Base-by-base conservation (phyloP, 148 eudicot species). In the Polygonum maritimum region DNA sequence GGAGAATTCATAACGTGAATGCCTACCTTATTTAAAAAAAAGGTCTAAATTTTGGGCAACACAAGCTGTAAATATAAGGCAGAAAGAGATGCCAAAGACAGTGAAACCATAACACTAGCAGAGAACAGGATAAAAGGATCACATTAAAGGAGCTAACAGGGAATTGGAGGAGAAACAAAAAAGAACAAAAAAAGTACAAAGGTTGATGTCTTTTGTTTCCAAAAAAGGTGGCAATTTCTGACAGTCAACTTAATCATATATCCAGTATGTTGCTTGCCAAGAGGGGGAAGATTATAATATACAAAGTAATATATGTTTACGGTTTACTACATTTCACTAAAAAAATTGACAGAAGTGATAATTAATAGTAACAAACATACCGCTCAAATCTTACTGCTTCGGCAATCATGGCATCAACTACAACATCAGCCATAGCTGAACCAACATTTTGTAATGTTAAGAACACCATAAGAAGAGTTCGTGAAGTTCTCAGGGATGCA, bases 401-500 rank as follows among this genome's bases (percentile, higher is more conserved):
- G 35, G 98, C 98, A 65, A 94, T 90, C 98, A 94, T 92, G 44
- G 98, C 98, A 86, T 94, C 98, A 79, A 91, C 90, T 76, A 92
- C 98, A 47, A 94, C 98, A 87, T 94, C 98, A 67, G 98, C 92
- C 98, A 94, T 92, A 63, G 98, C 98, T 80, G 98, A 92, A 67
- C 98, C 98, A 73, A 92, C 76, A 70, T 94, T 94, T 79, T 94
- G 98, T 79, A 90, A 65, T 41, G 93, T 87, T 78, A 94, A 85
- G 71, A 89, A 85, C 72, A 94, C 78, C 88, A 86, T 86, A 74
- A 94, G 80, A 8, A 86, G 85, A 80, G 84, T 71, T 72, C 44
- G 86, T 16, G 88, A 88, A 77, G 81, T 83, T 79, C 97, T 89
- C 77, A 88, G 78, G 75, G 86, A 81, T 69, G 78, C 80, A 78